phyloP scores from a whole-genome alignment of 352 stramenopile genomes.

The Plasmopara viticola region DNA sequence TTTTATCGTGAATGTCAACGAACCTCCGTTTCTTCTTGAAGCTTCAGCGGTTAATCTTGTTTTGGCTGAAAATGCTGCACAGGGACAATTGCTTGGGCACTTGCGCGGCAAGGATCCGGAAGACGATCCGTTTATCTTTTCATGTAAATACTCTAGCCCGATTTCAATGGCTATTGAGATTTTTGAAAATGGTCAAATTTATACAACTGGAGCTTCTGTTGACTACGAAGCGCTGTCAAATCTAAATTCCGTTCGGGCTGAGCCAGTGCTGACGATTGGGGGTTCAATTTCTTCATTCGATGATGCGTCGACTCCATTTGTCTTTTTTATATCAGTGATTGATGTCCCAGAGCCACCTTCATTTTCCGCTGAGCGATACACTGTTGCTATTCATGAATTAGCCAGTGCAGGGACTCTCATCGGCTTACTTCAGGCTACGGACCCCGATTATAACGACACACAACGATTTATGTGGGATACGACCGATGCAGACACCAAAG shows the following conservation, averaged over 20 bases:
- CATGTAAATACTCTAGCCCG: slow-evolving; percentile 21
- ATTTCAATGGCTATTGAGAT: slow-evolving; percentile 17
- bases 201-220: slow-evolving; percentile 10
- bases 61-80: slow-evolving; percentile 32
- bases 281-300: slow-evolving; percentile 6
- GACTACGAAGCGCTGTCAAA: slow-evolving; percentile 19
- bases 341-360: slow-evolving; percentile 14
- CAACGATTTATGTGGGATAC: slow-evolving; percentile 21
- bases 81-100: slow-evolving; percentile 19
- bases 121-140: slow-evolving; percentile 36
- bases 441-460: slow-evolving; percentile 34
- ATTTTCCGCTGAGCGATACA: slow-evolving; percentile 9
- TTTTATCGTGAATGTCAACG: slow-evolving; percentile 41
- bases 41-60: slow-evolving; percentile 24
- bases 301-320: slow-evolving; percentile 13
- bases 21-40: slow-evolving; percentile 28
- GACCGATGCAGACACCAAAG: slow-evolving; percentile 3
- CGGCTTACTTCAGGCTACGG: slow-evolving; percentile 32
- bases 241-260: not conserved
- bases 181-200: slow-evolving; percentile 9
- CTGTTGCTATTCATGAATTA: slow-evolving; percentile 37
- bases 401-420: slow-evolving; percentile 24
- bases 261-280: slow-evolving; percentile 13
- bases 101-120: slow-evolving; percentile 44
- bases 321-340: slow-evolving; percentile 11